Evolutionary conservation across 768 basidiomycete genomes (phyloP), one percentile per base, ranked within the genome.

Genomic region (Suillus occidentalis): DNA sequence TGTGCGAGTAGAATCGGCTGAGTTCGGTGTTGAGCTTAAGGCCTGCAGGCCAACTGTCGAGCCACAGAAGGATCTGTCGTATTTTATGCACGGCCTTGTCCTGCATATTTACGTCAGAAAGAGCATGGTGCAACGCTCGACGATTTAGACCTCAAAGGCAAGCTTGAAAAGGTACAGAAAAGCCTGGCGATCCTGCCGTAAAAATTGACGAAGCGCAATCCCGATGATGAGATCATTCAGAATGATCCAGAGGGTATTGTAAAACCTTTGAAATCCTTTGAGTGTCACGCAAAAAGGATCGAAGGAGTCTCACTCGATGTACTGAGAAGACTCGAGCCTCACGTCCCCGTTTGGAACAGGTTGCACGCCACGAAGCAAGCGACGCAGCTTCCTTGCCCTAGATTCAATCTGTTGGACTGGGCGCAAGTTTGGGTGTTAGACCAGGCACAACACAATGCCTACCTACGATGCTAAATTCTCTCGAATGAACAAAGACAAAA

Each of bases 11-110:
- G 73, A 97, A 91, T 31, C 82, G 80, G 69, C 94, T 93, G n/a
- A 99, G 83, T 69, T 98, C 93, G 0, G 94, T 93, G 72, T 99
- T 99, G 61, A 99, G 87, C 76, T 99, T 99, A 47, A 99, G 79
- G 1, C 97, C 97, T 2, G 89, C 95, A 0, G 97, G 97, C 97
- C 97, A 99, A 66, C 91, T 87, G 73, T 97, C 91, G 14, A 99
- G 82, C 96, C 95, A 98, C 1, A 81, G 70, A 2, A 98, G 80
- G 0, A 83, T 80, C 18, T 79, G 77, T 50, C 84, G 83, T 10
- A 90, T 73, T 58, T 79, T 76, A 63, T 71, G 36, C 45, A 74
- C 73, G 65, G 36, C 66, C 65, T 75, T 77, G 40, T 47, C 63
- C 53, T 43, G 18, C 22, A 16, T 22, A 56, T 68, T 40, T 64